Conservation (phyloP, 1,284 basidiomycete species). For the Tetrapyrgos nigripes region DNA sequence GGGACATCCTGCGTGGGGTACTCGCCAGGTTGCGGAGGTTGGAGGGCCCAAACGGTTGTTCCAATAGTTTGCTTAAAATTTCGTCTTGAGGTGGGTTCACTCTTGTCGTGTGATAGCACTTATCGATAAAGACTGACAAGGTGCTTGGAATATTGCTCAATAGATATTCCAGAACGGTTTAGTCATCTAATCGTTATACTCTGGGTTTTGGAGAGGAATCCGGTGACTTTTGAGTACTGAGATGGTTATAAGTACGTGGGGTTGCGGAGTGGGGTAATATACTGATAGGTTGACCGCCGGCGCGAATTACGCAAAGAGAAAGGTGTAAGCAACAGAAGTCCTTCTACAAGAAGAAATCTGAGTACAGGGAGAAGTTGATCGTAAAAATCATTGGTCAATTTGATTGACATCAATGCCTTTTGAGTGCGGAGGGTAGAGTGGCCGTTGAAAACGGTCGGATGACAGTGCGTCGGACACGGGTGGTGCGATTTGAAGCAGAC, state of each 20-base stretch:
- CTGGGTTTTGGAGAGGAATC: background rate
- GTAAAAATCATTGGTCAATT: too few relatives aligned
- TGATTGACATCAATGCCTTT: too few relatives aligned
- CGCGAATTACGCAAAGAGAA: background rate
- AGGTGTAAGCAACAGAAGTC: slow-evolving; percentile 3
- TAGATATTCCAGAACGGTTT: too few relatives aligned
- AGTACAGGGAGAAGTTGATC: too few relatives aligned
- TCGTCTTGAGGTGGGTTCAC: too few relatives aligned
- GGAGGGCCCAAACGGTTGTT: slow-evolving; percentile 2
- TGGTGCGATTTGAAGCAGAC: background rate
- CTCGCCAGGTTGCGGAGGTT: slow-evolving; percentile 30
- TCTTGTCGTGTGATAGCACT: too few relatives aligned
- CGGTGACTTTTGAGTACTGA: background rate
- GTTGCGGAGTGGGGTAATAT: background rate
- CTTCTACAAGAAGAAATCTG: background rate
- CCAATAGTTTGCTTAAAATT: too few relatives aligned
- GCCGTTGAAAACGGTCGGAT: slow-evolving; percentile 2
- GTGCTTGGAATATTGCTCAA: too few relatives aligned
- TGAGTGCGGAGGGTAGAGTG: too few relatives aligned
- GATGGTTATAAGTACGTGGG: background rate
- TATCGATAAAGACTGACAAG: too few relatives aligned
- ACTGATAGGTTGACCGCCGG: background rate
- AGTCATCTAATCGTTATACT: too few relatives aligned
- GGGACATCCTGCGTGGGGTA: slow-evolving; percentile 53
- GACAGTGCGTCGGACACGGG: background rate